phyloP scores from a whole-genome alignment of 2,329 filamentous ascomycete species.

The Acrocalymma vagum region DNA sequence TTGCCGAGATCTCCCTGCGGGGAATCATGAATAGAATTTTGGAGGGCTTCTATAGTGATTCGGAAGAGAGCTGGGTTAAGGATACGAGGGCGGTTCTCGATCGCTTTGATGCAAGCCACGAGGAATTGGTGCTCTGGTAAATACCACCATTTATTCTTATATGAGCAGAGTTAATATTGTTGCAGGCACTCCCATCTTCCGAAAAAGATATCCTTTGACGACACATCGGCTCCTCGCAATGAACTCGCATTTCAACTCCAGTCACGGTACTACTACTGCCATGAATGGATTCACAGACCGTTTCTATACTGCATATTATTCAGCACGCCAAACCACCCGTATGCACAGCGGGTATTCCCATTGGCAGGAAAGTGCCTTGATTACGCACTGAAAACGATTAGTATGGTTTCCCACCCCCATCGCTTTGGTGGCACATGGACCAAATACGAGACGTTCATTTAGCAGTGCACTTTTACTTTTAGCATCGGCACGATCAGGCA shows the following conservation, averaged over 20 bases:
- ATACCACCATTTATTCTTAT: neutral
- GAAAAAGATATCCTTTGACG: slow-evolving; percentile 25
- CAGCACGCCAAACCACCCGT: slow-evolving; percentile 14
- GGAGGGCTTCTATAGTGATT: neutral
- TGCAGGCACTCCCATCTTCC: slow-evolving; percentile 8
- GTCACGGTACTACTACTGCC: slow-evolving; percentile 13
- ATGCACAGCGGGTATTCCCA: slow-evolving; percentile 16
- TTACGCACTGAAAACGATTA: slow-evolving; percentile 24
- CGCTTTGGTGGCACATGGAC: slow-evolving; percentile 45
- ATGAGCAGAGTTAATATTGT: neutral
- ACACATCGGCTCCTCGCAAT: slow-evolving; percentile 6
- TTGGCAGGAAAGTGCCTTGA: slow-evolving; percentile 26
- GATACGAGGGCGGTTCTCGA: no score
- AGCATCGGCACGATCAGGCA: slow-evolving; percentile 16
- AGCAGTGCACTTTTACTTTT: no score
- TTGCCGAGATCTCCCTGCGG: no score
- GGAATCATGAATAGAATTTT: slow-evolving; percentile 8
- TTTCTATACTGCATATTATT: slow-evolving; percentile 42
- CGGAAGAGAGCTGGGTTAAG: slow-evolving; percentile 9
- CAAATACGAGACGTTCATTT: slow-evolving; percentile 24
- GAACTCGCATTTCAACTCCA: slow-evolving; percentile 25
- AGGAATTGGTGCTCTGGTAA: slow-evolving; percentile 7
- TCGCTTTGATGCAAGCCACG: no score
- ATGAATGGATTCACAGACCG: slow-evolving; percentile 39
- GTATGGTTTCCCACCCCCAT: slow-evolving; percentile 29